Conservation (phyloP, 495 filamentous ascomycete genomes). For the Saxophila tyrrhenica region DNA sequence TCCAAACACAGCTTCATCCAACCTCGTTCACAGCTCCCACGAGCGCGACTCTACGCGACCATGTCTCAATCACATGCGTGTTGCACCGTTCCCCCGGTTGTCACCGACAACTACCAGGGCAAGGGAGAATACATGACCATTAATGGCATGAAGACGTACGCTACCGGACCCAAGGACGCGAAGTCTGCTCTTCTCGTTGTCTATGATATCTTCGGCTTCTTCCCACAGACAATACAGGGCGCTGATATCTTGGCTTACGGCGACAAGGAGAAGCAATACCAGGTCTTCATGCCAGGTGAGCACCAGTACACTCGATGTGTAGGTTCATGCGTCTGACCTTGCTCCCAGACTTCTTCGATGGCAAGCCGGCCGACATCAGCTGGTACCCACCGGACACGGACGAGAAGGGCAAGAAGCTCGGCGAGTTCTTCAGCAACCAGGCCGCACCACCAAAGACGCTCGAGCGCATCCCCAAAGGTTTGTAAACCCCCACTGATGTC, state of each 20-base stretch:
- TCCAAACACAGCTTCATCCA: background rate
- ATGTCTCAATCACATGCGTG: conserved; percentile 39
- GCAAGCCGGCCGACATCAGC: conserved; percentile 41
- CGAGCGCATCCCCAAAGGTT: conserved; percentile 48
- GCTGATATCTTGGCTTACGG: conserved; percentile 57
- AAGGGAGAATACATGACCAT: conserved; percentile 50
- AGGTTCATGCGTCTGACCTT: background rate
- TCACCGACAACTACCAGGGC: conserved; percentile 43
- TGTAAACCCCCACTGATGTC: too few species aligned
- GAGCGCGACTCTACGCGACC: conserved; percentile 6
- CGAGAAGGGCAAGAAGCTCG: conserved; percentile 67
- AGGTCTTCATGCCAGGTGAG: conserved; percentile 43
- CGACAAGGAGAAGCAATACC: conserved; percentile 44
- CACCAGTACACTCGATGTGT: background rate
- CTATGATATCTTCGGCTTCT: conserved; percentile 66
- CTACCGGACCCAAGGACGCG: conserved; percentile 47
- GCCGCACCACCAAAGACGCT: conserved; percentile 54
- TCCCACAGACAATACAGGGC: conserved; percentile 55
- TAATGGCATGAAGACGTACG: conserved; percentile 58
- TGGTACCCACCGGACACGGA: conserved; percentile 70
- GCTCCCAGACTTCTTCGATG: conserved; percentile 54
- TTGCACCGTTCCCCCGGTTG: conserved; percentile 61
- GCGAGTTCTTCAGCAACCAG: conserved; percentile 62
- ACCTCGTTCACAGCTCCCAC: background rate
- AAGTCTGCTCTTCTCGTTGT: conserved; percentile 50